Evolutionary conservation across 768 basidiomycete species (phyloP).

Genomic region (Lactarius quietus): DNA sequence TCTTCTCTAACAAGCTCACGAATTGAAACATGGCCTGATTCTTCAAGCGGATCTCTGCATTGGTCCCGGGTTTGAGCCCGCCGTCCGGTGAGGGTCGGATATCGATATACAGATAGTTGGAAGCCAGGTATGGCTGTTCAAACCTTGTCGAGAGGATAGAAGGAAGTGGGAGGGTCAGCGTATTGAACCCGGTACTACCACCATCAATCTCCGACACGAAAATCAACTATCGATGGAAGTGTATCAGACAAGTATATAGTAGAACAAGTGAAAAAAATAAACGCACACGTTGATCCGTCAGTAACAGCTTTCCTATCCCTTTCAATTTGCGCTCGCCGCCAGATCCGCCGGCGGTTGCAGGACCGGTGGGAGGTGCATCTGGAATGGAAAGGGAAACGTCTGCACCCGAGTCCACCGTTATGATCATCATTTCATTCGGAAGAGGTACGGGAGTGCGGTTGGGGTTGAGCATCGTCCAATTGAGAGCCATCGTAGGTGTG

Average conservation of each 20-base stretch:
- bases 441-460: constrained; percentile 61
- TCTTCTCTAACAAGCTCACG: constrained; percentile 68
- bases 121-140: constrained; percentile 69
- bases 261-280: constrained; percentile 1
- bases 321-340: constrained; percentile 56
- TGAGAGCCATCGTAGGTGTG: constrained; percentile 50
- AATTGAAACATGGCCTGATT: constrained; percentile 72
- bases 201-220: constrained; percentile 37
- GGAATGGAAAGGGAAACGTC: constrained; percentile 60
- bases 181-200: constrained; percentile 35
- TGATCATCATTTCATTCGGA: constrained; percentile 57
- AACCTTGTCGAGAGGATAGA: constrained; percentile 66
- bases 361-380: constrained; percentile 42
- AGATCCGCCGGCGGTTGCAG: constrained; percentile 47
- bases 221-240: constrained; percentile 48
- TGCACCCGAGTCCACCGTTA: constrained; percentile 51
- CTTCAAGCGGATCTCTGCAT: constrained; percentile 62
- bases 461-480: constrained; percentile 67
- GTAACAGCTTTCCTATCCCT: constrained; percentile 52
- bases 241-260: constrained; percentile 2
- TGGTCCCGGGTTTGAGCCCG: constrained; percentile 62
- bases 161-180: constrained; percentile 54
- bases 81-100: constrained; percentile 65
- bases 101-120: constrained; percentile 64
- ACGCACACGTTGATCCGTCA: constrained; percentile 74